These are phyloP conservation scores for Pholiota conissans DNA, from an alignment of 768 basidiomycete species.

Conservation along the genomic window DNA sequence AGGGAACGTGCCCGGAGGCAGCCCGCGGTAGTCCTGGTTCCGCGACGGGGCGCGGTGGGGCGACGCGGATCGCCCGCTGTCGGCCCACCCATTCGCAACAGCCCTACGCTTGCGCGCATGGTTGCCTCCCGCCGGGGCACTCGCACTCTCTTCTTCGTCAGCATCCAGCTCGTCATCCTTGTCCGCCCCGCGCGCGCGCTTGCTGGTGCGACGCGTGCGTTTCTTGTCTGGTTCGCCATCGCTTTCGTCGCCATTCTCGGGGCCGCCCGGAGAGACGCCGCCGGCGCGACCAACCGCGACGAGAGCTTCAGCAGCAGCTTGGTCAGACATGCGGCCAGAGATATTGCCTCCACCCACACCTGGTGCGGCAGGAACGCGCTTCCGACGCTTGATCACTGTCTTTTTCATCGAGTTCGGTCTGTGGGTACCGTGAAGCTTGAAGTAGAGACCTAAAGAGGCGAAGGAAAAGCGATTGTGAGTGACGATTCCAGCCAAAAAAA, in stretches of 20 bases:
- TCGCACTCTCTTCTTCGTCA: conserved; percentile 28
- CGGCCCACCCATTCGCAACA: conserved; percentile 30
- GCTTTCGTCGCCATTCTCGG: conserved; percentile 36
- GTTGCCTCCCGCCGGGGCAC: conserved; percentile 1
- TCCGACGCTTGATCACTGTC: conserved; percentile 96
- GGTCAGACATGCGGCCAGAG: conserved; percentile 62
- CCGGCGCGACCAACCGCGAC: conserved; percentile 73
- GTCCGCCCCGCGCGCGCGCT: conserved; percentile 19
- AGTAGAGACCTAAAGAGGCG: conserved; percentile 78
- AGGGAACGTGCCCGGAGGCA: conserved; percentile 13
- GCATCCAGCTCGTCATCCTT: conserved; percentile 54
- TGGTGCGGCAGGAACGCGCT: conserved; percentile 93
- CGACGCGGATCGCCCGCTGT: conserved; percentile 36
- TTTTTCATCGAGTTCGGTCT: conserved; percentile 99
- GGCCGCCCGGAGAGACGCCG: conserved; percentile 30
- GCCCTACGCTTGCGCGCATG: conserved; percentile 22
- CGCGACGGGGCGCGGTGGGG: conserved; percentile 27
- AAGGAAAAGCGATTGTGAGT: conserved; percentile 8
- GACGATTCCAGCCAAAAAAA: background rate
- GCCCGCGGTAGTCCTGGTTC: conserved; percentile 14
- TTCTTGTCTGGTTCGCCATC: conserved; percentile 54
- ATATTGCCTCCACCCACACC: conserved; percentile 30
- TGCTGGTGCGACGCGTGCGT: conserved; percentile 42
- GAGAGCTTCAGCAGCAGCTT: conserved; percentile 87
- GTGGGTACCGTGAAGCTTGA: conserved; percentile 96